Evolutionary conservation across 179 eudicot species (phyloP).

Genomic region (Silene noctiflora): DNA sequence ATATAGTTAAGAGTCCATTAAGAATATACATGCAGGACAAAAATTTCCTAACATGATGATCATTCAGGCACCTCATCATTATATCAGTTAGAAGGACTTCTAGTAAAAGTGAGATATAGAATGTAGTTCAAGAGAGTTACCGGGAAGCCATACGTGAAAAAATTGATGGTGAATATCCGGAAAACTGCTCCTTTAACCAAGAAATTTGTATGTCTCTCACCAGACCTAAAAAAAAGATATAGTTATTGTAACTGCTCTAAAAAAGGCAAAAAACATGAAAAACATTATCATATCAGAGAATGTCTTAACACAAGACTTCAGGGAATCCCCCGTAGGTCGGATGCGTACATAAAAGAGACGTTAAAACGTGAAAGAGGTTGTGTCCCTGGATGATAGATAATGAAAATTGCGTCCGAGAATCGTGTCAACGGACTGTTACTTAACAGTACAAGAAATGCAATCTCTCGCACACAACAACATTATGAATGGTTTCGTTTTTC

Average conservation of each 20-base stretch:
- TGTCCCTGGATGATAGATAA: too few relatives aligned
- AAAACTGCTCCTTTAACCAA: constrained; percentile 77
- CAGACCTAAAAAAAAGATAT: constrained; percentile 62
- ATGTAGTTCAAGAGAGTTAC: constrained; percentile 56
- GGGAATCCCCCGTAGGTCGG: neutral
- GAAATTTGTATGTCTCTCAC: constrained; percentile 83
- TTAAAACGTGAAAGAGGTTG: too few relatives aligned
- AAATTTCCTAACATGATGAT: neutral
- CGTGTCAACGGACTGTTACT: too few relatives aligned
- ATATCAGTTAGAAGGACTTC: neutral
- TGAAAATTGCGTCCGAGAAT: too few relatives aligned
- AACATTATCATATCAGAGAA: neutral
- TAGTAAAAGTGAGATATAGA: constrained; percentile 14
- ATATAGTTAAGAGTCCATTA: neutral
- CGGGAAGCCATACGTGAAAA: constrained; percentile 98
- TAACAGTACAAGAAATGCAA: too few relatives aligned
- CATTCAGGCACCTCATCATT: constrained; percentile 11
- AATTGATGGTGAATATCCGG: constrained; percentile 87
- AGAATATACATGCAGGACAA: neutral
- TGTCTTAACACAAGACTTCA: neutral
- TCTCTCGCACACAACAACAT: too few relatives aligned
- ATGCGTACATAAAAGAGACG: too few relatives aligned
- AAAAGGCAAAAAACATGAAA: neutral
- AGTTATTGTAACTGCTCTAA: constrained; percentile 19
- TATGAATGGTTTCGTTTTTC: neutral